phyloP scores from a whole-genome alignment of 148 eudicot genomes.

The Nepenthes mirabilis region DNA sequence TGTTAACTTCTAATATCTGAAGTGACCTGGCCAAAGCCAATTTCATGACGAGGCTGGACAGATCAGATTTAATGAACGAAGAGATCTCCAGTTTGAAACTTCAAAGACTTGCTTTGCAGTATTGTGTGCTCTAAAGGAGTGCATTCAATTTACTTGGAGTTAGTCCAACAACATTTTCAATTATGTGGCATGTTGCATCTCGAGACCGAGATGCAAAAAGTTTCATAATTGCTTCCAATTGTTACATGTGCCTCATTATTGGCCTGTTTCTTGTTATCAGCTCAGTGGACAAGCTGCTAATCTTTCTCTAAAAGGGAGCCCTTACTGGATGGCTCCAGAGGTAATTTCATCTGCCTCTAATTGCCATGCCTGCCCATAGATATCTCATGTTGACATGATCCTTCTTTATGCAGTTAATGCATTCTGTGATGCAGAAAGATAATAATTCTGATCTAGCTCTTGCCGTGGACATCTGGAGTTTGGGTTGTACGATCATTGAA shows the following conservation, averaged over 20 bases:
- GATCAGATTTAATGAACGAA: too few relatives aligned
- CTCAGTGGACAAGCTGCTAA: slow-evolving; percentile 56
- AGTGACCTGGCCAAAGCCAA: too few relatives aligned
- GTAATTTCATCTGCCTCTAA: slow-evolving; percentile 19
- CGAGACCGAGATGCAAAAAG: background rate
- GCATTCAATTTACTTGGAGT: too few relatives aligned
- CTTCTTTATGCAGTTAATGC: slow-evolving; percentile 58
- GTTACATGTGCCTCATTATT: background rate
- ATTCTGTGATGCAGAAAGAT: slow-evolving; percentile 55
- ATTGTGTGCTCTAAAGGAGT: too few relatives aligned
- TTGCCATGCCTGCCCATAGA: background rate
- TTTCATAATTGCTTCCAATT: background rate
- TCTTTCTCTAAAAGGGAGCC: slow-evolving; percentile 87
- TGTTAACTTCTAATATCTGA: too few relatives aligned
- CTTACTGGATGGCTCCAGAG: slow-evolving; percentile 99
- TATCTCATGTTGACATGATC: slow-evolving; percentile 10
- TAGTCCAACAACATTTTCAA: too few relatives aligned
- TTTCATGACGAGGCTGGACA: too few relatives aligned
- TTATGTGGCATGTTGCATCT: too few relatives aligned
- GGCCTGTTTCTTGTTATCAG: slow-evolving; percentile 22
- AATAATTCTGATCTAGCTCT: slow-evolving; percentile 56
- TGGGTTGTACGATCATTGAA: slow-evolving; percentile 92
- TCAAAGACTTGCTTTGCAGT: background rate
- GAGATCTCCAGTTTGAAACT: background rate
- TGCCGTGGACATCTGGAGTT: slow-evolving; percentile 96